These are phyloP conservation scores for Acanthamoeba divionensis DNA, from an alignment of 208 protist species.

Conservation along the genomic window DNA sequence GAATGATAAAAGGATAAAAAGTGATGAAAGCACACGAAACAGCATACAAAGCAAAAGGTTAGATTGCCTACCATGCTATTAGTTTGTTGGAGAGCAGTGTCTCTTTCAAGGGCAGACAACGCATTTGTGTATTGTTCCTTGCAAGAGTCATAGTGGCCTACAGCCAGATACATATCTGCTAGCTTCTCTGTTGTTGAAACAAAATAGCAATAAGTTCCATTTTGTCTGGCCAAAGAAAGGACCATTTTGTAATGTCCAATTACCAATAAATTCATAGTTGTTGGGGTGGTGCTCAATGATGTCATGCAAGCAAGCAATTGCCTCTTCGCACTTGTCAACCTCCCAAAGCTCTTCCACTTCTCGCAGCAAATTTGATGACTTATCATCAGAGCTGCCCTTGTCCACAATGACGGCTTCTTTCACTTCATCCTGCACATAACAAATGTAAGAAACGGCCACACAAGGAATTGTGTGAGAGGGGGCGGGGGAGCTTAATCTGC, in stretches of 20 bases:
- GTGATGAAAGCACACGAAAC: neutral
- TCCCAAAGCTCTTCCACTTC: neutral
- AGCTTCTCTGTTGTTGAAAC: neutral
- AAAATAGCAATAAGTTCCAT: neutral
- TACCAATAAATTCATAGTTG: neutral
- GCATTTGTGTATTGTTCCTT: neutral
- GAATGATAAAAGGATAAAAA: neutral
- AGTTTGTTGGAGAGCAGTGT: neutral
- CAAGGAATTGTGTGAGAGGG: too few species aligned
- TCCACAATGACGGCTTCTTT: too few species aligned
- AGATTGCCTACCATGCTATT: neutral
- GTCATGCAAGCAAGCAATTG: slow-evolving; percentile 11
- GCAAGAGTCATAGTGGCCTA: neutral
- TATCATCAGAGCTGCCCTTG: too few species aligned
- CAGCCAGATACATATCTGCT: neutral
- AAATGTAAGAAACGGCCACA: too few species aligned
- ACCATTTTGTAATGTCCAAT: neutral
- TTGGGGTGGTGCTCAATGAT: neutral
- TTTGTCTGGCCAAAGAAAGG: neutral
- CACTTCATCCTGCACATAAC: too few species aligned
- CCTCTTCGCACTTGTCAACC: neutral
- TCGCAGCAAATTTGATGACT: too few species aligned
- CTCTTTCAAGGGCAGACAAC: neutral
- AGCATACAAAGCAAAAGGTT: neutral
- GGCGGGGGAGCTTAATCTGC: too few species aligned